These are phyloP conservation scores for Colletotrichum simmondsii DNA, from an alignment of 2,329 filamentous ascomycete species.

Conservation along the genomic window DNA sequence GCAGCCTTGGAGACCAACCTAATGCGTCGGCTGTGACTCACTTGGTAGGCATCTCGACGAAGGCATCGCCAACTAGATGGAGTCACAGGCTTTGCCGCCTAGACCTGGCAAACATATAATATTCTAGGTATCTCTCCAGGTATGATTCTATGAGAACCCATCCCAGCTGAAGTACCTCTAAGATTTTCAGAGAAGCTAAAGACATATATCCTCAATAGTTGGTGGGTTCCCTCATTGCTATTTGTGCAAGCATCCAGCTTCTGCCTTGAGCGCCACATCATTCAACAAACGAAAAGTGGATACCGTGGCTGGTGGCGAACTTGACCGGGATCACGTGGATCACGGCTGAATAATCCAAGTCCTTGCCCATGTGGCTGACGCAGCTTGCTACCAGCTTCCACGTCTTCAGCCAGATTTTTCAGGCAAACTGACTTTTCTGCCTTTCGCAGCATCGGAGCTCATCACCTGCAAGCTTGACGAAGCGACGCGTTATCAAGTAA, in stretches of 20 bases:
- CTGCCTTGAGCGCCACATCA: conserved; percentile 13
- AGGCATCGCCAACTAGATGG: neutral
- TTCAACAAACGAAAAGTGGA: conserved; percentile 1
- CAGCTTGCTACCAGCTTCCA: neutral
- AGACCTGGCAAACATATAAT: conserved; percentile 6
- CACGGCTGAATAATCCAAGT: conserved; percentile 3
- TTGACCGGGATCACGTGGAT: conserved; percentile 12
- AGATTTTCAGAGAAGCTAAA: neutral
- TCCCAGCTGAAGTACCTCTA: conserved; percentile 1
- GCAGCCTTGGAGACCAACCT: conserved; percentile 13
- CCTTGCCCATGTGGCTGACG: conserved; percentile 15
- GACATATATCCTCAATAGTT: neutral
- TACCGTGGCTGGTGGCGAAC: conserved; percentile 17
- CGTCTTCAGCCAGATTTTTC: conserved; percentile 28
- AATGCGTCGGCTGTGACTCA: conserved; percentile 23
- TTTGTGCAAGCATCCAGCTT: neutral
- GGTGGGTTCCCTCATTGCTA: conserved; percentile 22
- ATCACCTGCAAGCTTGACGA: conserved; percentile 18
- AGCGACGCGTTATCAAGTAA: conserved; percentile 28
- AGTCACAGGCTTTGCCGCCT: conserved; percentile 26
- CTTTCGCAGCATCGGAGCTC: conserved; percentile 24
- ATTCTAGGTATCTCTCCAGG: neutral
- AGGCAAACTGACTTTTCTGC: conserved; percentile 32
- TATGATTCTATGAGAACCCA: neutral
- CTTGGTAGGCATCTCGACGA: neutral